Evolutionary conservation across 2,329 filamentous ascomycete genomes (phyloP).

Genomic region (Fusarium siculi): DNA sequence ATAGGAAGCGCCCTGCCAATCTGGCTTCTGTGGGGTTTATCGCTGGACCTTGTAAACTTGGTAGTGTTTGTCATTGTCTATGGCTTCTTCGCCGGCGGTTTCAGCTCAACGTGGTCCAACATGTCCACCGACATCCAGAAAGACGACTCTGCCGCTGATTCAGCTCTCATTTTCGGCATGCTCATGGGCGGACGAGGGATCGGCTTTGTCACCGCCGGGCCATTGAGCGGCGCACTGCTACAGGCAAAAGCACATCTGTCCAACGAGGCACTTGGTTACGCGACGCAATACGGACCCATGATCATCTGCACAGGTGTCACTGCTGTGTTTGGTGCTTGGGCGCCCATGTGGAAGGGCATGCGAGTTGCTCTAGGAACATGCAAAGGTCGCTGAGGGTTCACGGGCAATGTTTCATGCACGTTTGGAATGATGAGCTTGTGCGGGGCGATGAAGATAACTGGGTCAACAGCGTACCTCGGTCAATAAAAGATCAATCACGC

Average conservation of each 20-base stretch:
- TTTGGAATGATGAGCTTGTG: not conserved
- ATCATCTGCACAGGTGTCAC: constrained; percentile 48
- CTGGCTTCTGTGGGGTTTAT: constrained; percentile 69
- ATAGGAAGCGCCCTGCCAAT: constrained; percentile 65
- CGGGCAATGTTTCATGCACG: not conserved
- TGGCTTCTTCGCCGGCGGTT: constrained; percentile 72
- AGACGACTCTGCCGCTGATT: constrained; percentile 39
- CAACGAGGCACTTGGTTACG: constrained; percentile 45
- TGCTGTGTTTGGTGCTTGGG: constrained; percentile 47
- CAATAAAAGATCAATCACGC: not conserved
- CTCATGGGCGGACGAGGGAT: constrained; percentile 46
- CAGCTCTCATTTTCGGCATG: constrained; percentile 47
- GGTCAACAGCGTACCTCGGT: not conserved
- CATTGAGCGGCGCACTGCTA: constrained; percentile 44
- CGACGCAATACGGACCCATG: constrained; percentile 48
- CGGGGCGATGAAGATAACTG: not conserved
- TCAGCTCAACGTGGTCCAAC: constrained; percentile 69
- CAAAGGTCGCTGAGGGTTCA: constrained; percentile 58
- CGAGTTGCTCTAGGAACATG: not conserved
- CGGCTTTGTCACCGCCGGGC: constrained; percentile 44
- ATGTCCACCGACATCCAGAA: constrained; percentile 56
- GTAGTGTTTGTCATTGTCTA: constrained; percentile 69
- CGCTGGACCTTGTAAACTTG: constrained; percentile 61
- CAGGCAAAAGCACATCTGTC: constrained; percentile 33
- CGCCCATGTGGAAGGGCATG: constrained; percentile 50